phyloP scores from a whole-genome alignment of 352 stramenopile genomes.

The Pelagophyceae sp. region DNA sequence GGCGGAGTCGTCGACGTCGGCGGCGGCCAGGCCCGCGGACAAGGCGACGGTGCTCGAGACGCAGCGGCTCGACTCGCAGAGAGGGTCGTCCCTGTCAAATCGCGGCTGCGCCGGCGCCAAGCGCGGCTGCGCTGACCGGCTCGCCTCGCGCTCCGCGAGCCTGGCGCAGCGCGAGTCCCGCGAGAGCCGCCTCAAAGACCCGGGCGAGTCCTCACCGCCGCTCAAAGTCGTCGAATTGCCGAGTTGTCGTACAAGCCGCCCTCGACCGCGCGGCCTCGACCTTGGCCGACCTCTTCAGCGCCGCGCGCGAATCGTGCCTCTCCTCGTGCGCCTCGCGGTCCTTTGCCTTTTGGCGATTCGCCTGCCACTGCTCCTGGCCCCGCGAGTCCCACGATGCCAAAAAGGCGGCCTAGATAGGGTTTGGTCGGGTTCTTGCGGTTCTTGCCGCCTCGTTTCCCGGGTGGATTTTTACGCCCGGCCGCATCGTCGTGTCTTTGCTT shows the following conservation, averaged over 20 bases:
- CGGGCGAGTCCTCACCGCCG: no score
- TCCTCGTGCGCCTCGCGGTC: slow-evolving; percentile 15
- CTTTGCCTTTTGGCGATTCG: not conserved
- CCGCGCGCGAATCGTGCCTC: not conserved
- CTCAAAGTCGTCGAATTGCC: not conserved
- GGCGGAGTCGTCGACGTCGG: not conserved
- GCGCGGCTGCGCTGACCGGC: no score
- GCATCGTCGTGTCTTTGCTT: no score
- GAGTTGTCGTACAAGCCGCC: not conserved
- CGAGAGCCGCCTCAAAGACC: no score
- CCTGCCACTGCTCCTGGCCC: slow-evolving; percentile 1
- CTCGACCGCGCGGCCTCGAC: not conserved
- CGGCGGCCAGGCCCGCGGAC: not conserved
- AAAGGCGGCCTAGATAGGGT: no score
- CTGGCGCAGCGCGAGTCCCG: no score
- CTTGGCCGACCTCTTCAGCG: not conserved
- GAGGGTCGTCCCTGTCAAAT: not conserved
- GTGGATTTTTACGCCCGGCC: no score
- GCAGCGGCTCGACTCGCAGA: not conserved
- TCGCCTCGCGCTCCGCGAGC: not conserved
- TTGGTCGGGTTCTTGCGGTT: no score
- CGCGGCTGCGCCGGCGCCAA: no score
- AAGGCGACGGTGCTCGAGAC: not conserved
- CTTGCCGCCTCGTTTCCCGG: no score
- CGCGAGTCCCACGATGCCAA: slow-evolving; percentile 3